Evolutionary conservation across 352 stramenopile species (phyloP).

Genomic region (Pythium insidiosum): DNA sequence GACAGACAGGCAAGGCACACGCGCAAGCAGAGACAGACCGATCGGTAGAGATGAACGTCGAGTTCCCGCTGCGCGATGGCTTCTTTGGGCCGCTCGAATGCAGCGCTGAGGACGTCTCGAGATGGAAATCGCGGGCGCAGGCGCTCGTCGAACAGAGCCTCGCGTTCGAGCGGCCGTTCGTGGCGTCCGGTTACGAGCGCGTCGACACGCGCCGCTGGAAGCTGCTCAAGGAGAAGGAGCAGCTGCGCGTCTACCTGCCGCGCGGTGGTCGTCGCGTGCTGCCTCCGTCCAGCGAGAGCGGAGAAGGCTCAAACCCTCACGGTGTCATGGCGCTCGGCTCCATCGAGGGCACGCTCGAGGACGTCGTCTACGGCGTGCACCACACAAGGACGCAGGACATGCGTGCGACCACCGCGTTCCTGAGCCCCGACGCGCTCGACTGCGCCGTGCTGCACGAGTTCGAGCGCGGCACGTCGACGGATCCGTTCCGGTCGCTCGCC

Average conservation of each 20-base stretch:
- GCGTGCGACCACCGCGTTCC: conserved; percentile 15
- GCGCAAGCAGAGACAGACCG: too few species aligned
- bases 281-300: too few species aligned
- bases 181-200: background rate
- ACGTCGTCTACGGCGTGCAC: conserved; percentile 16
- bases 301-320: too few species aligned
- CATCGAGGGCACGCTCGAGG: conserved; percentile 19
- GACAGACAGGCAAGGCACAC: too few species aligned
- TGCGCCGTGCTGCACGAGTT: conserved; percentile 16
- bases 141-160: conserved; percentile 9
- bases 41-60: conserved; percentile 14
- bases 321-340: conserved; percentile 13
- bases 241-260: conserved; percentile 13
- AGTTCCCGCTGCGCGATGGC: conserved; percentile 15
- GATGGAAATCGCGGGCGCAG: conserved; percentile 7
- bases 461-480: conserved; percentile 7
- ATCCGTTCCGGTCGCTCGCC: conserved; percentile 13
- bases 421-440: conserved; percentile 12
- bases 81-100: conserved; percentile 12
- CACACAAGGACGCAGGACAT: conserved; percentile 15
- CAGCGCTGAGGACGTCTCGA: conserved; percentile 5
- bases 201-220: conserved; percentile 10
- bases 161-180: conserved; percentile 4
- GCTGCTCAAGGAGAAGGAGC: conserved; percentile 9
- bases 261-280: background rate